Base-by-base conservation (phyloP, 2,329 filamentous ascomycete species). In the Diaporthe citri region DNA sequence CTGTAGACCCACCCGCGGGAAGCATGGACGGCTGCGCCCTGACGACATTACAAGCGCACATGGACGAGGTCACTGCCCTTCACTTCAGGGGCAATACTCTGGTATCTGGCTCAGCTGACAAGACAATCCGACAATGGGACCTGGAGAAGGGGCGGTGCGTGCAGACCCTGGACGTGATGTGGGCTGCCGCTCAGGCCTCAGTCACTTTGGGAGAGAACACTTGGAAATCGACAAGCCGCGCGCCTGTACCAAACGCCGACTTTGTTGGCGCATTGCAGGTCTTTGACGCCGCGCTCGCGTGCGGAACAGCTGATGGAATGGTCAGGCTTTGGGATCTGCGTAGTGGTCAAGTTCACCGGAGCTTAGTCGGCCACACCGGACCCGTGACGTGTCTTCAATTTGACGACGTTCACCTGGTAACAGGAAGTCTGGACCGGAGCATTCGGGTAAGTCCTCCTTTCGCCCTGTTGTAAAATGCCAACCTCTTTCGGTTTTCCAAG, bases 121-220 rank as follows among this genome's bases (percentile, higher is more conserved):
- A 99, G 88, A 99, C 97, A 1, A 88, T 99, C 73, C 93, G 97
- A 59, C 97, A 99, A 83, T 99, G 97, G 97, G 97, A 99, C 86
- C 89, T 99, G 67, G 94, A 96, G 80, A 98, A 96, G 83, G 97
- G 97, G n/a, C 93, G 97, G 66, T 98, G 97, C 83, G 94, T 99
- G 72, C 97, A 99, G 85, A 99, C 97, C 3, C 88, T 99, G 66
- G 97, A 99, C 84, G 96, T 99, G 9, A 94, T 99, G 83, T 99
- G 97, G 97, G 97, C 97, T 13, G 96, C 97, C 6, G 96, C 97
- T 3, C 96, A 98, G 85, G 95, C 95, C 17, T 94, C 92, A 13
- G 91, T 92, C 52, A 92, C 90, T 7, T 88, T 94, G 73, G 88
- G 88, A 62, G 90, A 92, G 72, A 87, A 86, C 67, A 85, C 86